Evolutionary conservation across 1,139 yeast species (phyloP), one percentile per base, ranked within the genome.

Genomic region (Scheffersomyces titani): DNA sequence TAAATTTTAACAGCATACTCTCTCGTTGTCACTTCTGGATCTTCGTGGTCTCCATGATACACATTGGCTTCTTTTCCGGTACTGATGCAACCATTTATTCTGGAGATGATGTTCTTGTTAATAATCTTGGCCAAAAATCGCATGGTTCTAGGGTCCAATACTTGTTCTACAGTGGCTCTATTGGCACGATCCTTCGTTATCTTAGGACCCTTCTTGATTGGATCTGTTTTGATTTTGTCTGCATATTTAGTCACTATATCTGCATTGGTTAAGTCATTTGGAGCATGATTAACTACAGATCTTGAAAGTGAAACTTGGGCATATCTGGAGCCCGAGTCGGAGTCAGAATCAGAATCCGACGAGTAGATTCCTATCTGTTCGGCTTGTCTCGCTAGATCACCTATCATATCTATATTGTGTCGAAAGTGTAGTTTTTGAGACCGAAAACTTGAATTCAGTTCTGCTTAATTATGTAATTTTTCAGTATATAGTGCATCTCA

Each of bases 51-150:
- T 0, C 97, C 98, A 70, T 93, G 97, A 70, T 96, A 96, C 3
- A 96, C 98, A 70, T 96, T 96, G 24, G 99, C 99, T 71, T 96
- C 99, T 71, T 96, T 96, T 49, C 99, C 99, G 0, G 99, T 96
- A 66, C 96, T 88, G 53, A 96, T 83, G 70, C 99, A 94, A 6
- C 99, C 99, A 66, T 93, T 92, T 66, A 96, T 88, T 63, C 91
- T 86, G 7, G 94, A 85, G 44, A 96, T 85, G 16, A 90, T 82
- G 3, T 97, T 97, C 65, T 89, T 87, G 68, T 87, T 90, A 70
- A 92, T 87, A 71, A 96, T 81, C 60, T 91, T 92, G 55, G 88
- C 87, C 59, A 96, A 77, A 68, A 93, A 93, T 66, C 86, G 79
- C 78, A 94, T 81, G 0, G 99, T 96, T 62, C 98, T 82, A 1